These are phyloP conservation scores for Cercospora zeae-maydis DNA, from an alignment of 2,329 filamentous ascomycete genomes.

Conservation along the genomic window DNA sequence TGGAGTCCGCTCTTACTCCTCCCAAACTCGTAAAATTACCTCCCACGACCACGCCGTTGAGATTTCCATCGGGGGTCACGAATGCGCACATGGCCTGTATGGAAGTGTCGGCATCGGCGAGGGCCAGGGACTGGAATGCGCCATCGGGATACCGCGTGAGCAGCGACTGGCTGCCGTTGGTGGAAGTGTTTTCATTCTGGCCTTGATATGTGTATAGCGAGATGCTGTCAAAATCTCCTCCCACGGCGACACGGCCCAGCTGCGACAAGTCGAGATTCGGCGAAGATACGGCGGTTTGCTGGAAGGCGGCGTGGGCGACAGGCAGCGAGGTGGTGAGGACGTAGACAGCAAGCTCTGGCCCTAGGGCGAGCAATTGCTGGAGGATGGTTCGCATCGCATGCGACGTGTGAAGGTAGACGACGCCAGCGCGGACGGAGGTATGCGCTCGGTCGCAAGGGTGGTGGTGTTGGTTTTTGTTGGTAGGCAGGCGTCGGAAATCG, in stretches of 20 bases:
- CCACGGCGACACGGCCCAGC: slow-evolving; percentile 78
- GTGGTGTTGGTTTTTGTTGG: not conserved
- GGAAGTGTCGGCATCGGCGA: slow-evolving; percentile 74
- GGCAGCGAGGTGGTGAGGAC: slow-evolving; percentile 30
- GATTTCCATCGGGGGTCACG: slow-evolving; percentile 57
- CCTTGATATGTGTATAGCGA: slow-evolving; percentile 83
- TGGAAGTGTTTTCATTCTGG: slow-evolving; percentile 66
- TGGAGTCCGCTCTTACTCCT: slow-evolving; percentile 68
- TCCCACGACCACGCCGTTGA: slow-evolving; percentile 75
- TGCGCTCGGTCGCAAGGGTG: not conserved
- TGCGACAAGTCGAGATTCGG: slow-evolving; percentile 74
- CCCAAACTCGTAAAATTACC: slow-evolving; percentile 95
- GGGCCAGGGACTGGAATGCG: slow-evolving; percentile 67
- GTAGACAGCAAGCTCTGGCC: slow-evolving; percentile 35
- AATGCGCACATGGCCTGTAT: slow-evolving; percentile 88
- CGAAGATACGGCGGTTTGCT: slow-evolving; percentile 45
- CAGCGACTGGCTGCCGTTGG: slow-evolving; percentile 77
- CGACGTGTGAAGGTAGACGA: slow-evolving; percentile 1
- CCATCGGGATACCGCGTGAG: slow-evolving; percentile 82
- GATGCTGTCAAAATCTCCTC: slow-evolving; percentile 85
- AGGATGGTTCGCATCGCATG: slow-evolving; percentile 33
- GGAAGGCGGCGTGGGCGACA: slow-evolving; percentile 20
- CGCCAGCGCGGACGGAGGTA: slow-evolving; percentile 2
- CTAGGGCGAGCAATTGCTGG: slow-evolving; percentile 35
- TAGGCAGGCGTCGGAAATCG: not conserved